phyloP scores from a whole-genome alignment of 257 asterid species.

The Nemophila menziesii region DNA sequence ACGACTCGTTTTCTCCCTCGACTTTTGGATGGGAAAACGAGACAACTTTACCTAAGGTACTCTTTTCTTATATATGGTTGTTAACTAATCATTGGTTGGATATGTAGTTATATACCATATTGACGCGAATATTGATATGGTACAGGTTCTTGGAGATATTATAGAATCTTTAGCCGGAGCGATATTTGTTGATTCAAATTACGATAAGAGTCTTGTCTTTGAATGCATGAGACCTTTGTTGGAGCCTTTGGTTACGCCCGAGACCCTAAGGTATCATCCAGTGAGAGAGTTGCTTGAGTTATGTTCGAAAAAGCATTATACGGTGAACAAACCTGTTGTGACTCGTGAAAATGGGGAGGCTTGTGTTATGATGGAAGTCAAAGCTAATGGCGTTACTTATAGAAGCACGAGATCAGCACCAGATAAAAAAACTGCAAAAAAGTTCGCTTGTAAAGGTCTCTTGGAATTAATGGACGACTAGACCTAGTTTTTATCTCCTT shows the following conservation, averaged over 20 bases:
- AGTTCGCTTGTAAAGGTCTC: conserved; percentile 39
- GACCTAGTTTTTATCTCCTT: no score
- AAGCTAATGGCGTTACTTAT: conserved; percentile 38
- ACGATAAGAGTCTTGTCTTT: conserved; percentile 36
- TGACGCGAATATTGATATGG: no score
- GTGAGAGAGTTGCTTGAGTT: conserved; percentile 49
- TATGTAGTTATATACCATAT: background rate
- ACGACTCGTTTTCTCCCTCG: conserved; percentile 12
- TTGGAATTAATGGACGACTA: conserved; percentile 30
- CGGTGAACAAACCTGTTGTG: no score
- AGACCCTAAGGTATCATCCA: conserved; percentile 52
- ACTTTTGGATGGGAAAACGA: conserved; percentile 77
- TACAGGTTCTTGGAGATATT: conserved; percentile 77
- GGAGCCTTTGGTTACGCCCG: conserved; percentile 67
- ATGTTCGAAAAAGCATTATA: conserved; percentile 37
- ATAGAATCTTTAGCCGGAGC: conserved; percentile 84
- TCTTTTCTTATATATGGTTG: no score
- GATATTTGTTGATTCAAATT: conserved; percentile 57
- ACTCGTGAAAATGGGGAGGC: conserved; percentile 20
- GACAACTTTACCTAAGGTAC: conserved; percentile 64
- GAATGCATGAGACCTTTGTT: conserved; percentile 55
- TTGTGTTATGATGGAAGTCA: conserved; percentile 36
- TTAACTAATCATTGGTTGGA: background rate
- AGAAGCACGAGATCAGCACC: conserved; percentile 17
- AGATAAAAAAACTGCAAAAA: conserved; percentile 32